Base-by-base conservation (phyloP, 768 basidiomycete genomes). In the Boletus rubropictus region DNA sequence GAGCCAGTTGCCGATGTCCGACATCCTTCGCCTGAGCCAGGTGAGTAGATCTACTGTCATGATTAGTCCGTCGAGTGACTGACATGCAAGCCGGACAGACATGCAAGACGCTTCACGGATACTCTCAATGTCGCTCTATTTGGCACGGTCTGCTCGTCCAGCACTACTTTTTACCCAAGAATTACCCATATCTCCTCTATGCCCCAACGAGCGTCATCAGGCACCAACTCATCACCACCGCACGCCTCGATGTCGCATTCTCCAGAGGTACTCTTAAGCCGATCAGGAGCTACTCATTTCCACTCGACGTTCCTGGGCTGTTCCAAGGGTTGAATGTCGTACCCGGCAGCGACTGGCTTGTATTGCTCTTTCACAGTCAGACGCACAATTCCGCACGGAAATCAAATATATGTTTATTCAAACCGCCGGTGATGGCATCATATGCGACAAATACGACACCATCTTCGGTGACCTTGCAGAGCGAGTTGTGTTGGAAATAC, bases 261-360 rank as follows among this genome's bases (percentile, higher is more conserved):
- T 44, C 51, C 11, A 35, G 42, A 12, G 20, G 41, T 2, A 15
- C 27, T 25, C 44, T 63, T 28, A 54, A 12, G 21, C 59, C 61
- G 15, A n/a, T 48, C 24, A 45, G 54, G 11, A 64, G 53, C 8
- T 52, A 57, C 28, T 54, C 64, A 11, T 64, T 64, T 18, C 63
- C 62, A 3, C 54, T 64, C 20, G 57, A 60, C 15, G 52, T 66
- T 22, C 57, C 62, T 7, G 63, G 63, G 3, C 49, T 62, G 7
- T 62, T 64, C 44, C 64, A 66, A 43, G 63, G 63, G 27, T 38
- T 64, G 46, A 62, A 52, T 34, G 66, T 66, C 44, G 11, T 62
- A 36, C 59, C 63, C 7, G 63, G 63, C 7, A 54, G 54, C 32
- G 53, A 61, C 41, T 64, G 63, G 63, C 54, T 64, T 1, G 62